These are phyloP conservation scores for Vararia minispora DNA, from an alignment of 768 basidiomycete species.

Conservation along the genomic window DNA sequence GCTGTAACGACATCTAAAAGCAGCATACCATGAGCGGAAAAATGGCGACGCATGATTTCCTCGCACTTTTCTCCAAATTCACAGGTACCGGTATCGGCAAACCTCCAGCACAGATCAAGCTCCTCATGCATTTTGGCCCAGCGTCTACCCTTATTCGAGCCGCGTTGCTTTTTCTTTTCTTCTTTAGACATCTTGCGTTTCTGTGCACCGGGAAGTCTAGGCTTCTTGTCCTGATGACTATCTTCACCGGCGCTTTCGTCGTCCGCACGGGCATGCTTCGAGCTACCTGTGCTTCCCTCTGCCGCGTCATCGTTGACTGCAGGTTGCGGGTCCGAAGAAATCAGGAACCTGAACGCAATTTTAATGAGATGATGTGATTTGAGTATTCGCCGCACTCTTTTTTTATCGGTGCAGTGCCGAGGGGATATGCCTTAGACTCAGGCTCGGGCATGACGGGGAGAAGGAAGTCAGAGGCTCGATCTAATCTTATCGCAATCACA, in stretches of 20 bases:
- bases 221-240: constrained; percentile 17
- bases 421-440: constrained; percentile 14
- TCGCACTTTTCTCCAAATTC: constrained; percentile 57
- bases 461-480: too few relatives aligned
- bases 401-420: constrained; percentile 46
- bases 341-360: constrained; percentile 25
- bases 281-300: constrained; percentile 40
- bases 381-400: constrained; percentile 29
- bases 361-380: background rate
- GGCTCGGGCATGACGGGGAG: too few relatives aligned
- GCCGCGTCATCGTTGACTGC: constrained; percentile 48
- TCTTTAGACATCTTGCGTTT: constrained; percentile 42
- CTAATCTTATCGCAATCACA: too few relatives aligned
- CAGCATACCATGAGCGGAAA: background rate
- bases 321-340: constrained; percentile 19
- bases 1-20: constrained; percentile 57
- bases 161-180: constrained; percentile 62
- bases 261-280: constrained; percentile 12
- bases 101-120: constrained; percentile 70
- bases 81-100: constrained; percentile 62
- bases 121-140: constrained; percentile 75
- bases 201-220: constrained; percentile 22
- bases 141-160: constrained; percentile 74
- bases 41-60: background rate
- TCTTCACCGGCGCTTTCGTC: constrained; percentile 13